These are phyloP conservation scores for Hypocreales sp. DNA, from an alignment of 2,329 filamentous ascomycete genomes.

Conservation along the genomic window DNA sequence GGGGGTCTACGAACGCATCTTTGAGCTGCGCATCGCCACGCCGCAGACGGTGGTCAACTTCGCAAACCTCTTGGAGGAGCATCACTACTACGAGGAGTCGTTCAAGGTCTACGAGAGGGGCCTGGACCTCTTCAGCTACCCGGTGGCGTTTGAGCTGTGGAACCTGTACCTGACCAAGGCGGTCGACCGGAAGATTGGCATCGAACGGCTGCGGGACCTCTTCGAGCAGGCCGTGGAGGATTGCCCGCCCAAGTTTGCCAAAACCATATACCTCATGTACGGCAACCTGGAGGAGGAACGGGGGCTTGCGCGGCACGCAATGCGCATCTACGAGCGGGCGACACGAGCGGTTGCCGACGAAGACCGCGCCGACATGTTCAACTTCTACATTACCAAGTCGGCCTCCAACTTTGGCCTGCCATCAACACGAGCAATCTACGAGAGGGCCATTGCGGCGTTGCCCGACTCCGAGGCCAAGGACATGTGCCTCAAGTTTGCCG, in stretches of 20 bases:
- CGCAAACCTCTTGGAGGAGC: slow-evolving; percentile 84
- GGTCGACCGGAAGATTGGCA: slow-evolving; percentile 87
- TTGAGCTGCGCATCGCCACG: slow-evolving; percentile 93
- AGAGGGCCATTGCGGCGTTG: slow-evolving; percentile 83
- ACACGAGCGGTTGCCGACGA: slow-evolving; percentile 91
- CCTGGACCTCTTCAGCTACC: slow-evolving; percentile 95
- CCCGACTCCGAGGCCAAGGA: slow-evolving; percentile 86
- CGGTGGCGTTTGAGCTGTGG: slow-evolving; percentile 96
- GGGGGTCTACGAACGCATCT: slow-evolving; percentile 92
- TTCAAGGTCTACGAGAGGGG: slow-evolving; percentile 97
- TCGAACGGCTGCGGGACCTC: slow-evolving; percentile 82
- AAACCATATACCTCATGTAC: slow-evolving; percentile 95
- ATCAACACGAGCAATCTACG: slow-evolving; percentile 89
- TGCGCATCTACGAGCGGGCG: slow-evolving; percentile 97
- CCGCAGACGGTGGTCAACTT: slow-evolving; percentile 98
- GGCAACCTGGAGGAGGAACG: slow-evolving; percentile 93
- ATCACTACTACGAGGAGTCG: slow-evolving; percentile 90
- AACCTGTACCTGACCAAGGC: slow-evolving; percentile 96
- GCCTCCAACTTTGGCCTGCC: slow-evolving; percentile 95
- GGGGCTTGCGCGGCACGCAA: slow-evolving; percentile 85
- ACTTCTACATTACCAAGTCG: slow-evolving; percentile 98
- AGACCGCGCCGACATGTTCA: slow-evolving; percentile 93
- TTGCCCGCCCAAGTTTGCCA: slow-evolving; percentile 90
- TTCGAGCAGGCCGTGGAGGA: slow-evolving; percentile 96
- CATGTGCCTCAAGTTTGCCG: slow-evolving; percentile 98